These are phyloP conservation scores for Schwanniomyces vanrijiae DNA, from an alignment of 805 yeast species.

Conservation along the genomic window DNA sequence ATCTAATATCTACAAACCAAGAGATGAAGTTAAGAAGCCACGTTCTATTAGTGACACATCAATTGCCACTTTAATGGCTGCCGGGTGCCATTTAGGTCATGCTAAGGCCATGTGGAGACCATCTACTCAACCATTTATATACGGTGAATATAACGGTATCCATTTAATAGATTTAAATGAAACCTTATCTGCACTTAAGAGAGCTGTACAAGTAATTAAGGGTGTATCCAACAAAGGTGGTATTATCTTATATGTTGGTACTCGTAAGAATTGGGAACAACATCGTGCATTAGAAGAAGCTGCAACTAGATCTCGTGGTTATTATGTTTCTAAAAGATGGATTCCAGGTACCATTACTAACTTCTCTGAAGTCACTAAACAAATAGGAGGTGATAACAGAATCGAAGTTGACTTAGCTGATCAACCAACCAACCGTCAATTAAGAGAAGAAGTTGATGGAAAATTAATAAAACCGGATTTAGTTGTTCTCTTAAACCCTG, in stretches of 20 bases:
- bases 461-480: conserved; percentile 82
- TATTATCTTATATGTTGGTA: conserved; percentile 78
- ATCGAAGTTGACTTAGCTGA: conserved; percentile 75
- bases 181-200: conserved; percentile 70
- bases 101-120: conserved; percentile 77
- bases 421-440: conserved; percentile 57
- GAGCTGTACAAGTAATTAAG: conserved; percentile 83
- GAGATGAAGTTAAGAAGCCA: conserved; percentile 63
- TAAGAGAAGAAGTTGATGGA: conserved; percentile 46
- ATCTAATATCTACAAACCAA: conserved; percentile 67
- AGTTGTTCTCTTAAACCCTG: conserved; percentile 82
- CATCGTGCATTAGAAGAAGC: conserved; percentile 74
- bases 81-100: conserved; percentile 95
- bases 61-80: conserved; percentile 72
- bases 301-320: conserved; percentile 75
- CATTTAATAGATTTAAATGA: conserved; percentile 89
- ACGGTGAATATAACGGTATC: conserved; percentile 87
- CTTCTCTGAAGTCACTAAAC: conserved; percentile 67
- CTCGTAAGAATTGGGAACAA: conserved; percentile 67
- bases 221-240: conserved; percentile 87
- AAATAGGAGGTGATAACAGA: conserved; percentile 31
- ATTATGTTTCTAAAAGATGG: conserved; percentile 84
- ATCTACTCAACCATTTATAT: conserved; percentile 79
- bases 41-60: conserved; percentile 56
- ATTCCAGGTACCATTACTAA: conserved; percentile 93